Percentiles rank a stretch among this genome's conserved stretches.
phyloP scores from a whole-genome alignment of 495 filamentous ascomycete species.

The Penicillium odoratum region DNA sequence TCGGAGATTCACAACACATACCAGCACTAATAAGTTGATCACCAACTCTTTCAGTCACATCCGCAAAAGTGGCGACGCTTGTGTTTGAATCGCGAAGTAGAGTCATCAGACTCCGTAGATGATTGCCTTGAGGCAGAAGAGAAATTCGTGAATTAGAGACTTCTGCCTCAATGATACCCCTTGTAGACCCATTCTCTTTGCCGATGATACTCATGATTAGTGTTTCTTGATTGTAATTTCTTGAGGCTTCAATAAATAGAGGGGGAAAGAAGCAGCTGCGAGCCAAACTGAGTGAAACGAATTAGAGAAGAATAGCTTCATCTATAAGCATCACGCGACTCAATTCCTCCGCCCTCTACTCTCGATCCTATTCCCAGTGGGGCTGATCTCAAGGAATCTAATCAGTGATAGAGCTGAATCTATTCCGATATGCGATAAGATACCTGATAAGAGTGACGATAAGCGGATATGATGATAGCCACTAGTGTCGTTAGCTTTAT shows the following conservation, averaged over 20 bases:
- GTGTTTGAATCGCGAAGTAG: conserved; percentile 15
- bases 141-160: neutral
- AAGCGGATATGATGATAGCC: neutral
- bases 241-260: neutral
- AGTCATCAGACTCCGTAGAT: conserved; percentile 18
- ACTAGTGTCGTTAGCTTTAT: no score
- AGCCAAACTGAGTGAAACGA: conserved; percentile 1
- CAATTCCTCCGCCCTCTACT: neutral
- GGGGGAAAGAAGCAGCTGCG: neutral
- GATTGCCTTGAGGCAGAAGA: conserved; percentile 12
- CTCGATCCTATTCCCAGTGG: neutral
- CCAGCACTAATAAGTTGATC: conserved; percentile 17
- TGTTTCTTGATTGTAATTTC: neutral
- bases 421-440: conserved; percentile 2
- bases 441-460: neutral
- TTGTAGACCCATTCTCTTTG: neutral
- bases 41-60: conserved; percentile 10
- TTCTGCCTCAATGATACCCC: neutral
- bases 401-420: neutral
- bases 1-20: neutral
- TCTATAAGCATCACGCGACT: conserved; percentile 1
- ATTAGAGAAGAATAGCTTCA: neutral
- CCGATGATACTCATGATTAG: neutral
- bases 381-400: conserved; percentile 1
- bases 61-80: conserved; percentile 5